These are phyloP conservation scores for Eucalyptus tenuipes DNA, from an alignment of 345 rosid species.

Conservation along the genomic window DNA sequence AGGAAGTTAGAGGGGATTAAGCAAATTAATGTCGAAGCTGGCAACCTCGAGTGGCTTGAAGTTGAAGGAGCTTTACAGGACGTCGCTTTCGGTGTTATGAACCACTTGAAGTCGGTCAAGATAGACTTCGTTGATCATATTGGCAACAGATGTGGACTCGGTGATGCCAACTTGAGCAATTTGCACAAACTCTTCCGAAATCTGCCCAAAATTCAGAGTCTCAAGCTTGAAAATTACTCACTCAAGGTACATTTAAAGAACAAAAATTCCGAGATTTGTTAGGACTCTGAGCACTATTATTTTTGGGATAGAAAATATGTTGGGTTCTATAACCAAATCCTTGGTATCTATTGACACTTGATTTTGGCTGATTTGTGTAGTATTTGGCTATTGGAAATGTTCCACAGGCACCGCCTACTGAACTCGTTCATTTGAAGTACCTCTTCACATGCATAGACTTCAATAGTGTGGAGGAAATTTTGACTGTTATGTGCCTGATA, in stretches of 20 bases:
- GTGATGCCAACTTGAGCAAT: not conserved
- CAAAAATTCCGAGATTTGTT: not conserved
- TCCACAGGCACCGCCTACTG: not conserved
- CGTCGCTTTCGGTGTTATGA: not conserved
- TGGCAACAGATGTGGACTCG: not conserved
- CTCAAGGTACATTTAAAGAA: not conserved
- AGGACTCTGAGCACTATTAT: not conserved
- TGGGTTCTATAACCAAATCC: not conserved
- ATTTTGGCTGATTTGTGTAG: not conserved
- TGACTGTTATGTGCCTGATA: not conserved
- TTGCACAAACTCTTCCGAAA: not conserved
- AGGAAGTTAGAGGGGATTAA: fast-evolving
- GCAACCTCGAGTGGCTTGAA: not conserved
- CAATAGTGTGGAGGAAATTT: not conserved
- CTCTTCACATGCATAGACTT: not conserved
- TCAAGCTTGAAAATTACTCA: not conserved
- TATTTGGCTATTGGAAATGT: not conserved
- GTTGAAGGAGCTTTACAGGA: not conserved
- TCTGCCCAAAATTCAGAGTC: not conserved
- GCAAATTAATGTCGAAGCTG: not conserved
- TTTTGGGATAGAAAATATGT: not conserved
- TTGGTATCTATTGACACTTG: not conserved
- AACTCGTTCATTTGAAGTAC: not conserved
- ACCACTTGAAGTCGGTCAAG: not conserved
- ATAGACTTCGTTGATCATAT: not conserved